phyloP scores from a whole-genome alignment of 116 monocot species.

The Posidonia oceanica region DNA sequence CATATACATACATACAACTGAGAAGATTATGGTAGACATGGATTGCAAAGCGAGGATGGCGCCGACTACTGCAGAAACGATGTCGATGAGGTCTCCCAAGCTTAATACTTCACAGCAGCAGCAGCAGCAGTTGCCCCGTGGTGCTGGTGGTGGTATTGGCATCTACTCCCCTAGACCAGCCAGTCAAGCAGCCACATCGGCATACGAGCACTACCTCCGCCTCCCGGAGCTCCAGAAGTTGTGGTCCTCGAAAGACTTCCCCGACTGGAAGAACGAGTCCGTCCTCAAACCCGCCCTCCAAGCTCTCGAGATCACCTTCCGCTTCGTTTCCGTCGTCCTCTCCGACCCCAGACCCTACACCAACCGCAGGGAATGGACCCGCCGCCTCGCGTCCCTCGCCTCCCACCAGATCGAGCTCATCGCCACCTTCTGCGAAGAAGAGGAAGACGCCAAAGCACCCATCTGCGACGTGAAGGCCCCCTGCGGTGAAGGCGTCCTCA shows the following conservation, averaged over 20 bases:
- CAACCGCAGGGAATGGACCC: conserved; percentile 46
- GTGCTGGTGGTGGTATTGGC: background rate
- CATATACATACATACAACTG: too few species aligned
- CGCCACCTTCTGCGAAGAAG: conserved; percentile 33
- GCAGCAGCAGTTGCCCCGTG: too few species aligned
- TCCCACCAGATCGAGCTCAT: conserved; percentile 51
- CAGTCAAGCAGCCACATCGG: conserved; percentile 7
- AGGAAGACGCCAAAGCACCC: conserved; percentile 26
- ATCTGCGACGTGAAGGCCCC: conserved; percentile 8
- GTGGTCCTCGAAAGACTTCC: conserved; percentile 38
- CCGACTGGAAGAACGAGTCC: conserved; percentile 49
- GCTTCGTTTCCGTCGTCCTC: conserved; percentile 44
- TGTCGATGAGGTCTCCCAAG: too few species aligned
- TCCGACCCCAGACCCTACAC: conserved; percentile 62
- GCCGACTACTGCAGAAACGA: too few species aligned
- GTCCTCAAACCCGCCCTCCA: conserved; percentile 60
- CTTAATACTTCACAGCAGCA: too few species aligned
- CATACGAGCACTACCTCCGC: conserved; percentile 72
- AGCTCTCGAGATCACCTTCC: conserved; percentile 84
- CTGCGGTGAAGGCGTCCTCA: conserved; percentile 16
- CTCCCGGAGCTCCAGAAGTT: conserved; percentile 40
- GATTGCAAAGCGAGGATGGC: too few species aligned
- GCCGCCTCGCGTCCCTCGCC: conserved; percentile 47
- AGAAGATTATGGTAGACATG: too few species aligned
- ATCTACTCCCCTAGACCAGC: conserved; percentile 2